Conservation (phyloP, 2,329 filamentous ascomycete species). For the Alternaria tenuissima region DNA sequence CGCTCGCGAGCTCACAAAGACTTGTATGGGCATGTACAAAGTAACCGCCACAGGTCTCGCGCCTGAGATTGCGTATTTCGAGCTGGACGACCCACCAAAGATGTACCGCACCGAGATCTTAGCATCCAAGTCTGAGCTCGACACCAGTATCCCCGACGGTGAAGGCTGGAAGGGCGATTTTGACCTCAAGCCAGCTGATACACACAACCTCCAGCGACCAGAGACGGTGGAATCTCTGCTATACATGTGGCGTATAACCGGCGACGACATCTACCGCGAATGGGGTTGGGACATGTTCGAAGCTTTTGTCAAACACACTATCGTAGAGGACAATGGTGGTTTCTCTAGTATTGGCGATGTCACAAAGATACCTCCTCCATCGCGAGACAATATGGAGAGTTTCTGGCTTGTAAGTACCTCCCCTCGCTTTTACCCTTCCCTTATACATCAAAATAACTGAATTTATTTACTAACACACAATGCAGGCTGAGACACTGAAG, state of each 20-base stretch:
- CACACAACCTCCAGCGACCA: constrained; percentile 91
- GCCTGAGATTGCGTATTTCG: constrained; percentile 92
- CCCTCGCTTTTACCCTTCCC: not conserved
- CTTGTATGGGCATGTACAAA: constrained; percentile 98
- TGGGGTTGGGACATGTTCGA: constrained; percentile 99
- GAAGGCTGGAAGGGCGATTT: constrained; percentile 80
- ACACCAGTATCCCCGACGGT: constrained; percentile 45
- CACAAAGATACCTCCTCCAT: constrained; percentile 71
- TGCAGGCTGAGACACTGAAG: constrained; percentile 90
- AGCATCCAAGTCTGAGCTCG: constrained; percentile 54
- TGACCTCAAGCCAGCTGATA: constrained; percentile 79
- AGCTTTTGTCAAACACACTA: constrained; percentile 85
- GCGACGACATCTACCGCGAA: constrained; percentile 84
- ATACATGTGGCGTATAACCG: constrained; percentile 99
- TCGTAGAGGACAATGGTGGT: constrained; percentile 77
- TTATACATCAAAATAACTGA: not conserved
- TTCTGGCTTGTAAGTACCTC: constrained; percentile 84
- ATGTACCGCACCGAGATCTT: constrained; percentile 60
- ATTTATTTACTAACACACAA: not conserved
- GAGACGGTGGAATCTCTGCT: constrained; percentile 97
- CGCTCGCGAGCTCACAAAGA: constrained; percentile 90
- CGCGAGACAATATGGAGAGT: constrained; percentile 95
- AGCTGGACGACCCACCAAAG: constrained; percentile 73
- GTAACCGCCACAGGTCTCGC: constrained; percentile 90
- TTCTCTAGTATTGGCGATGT: constrained; percentile 85